Evolutionary conservation across 495 filamentous ascomycete species (phyloP).

Genomic region (Trypethelium eluteriae): DNA sequence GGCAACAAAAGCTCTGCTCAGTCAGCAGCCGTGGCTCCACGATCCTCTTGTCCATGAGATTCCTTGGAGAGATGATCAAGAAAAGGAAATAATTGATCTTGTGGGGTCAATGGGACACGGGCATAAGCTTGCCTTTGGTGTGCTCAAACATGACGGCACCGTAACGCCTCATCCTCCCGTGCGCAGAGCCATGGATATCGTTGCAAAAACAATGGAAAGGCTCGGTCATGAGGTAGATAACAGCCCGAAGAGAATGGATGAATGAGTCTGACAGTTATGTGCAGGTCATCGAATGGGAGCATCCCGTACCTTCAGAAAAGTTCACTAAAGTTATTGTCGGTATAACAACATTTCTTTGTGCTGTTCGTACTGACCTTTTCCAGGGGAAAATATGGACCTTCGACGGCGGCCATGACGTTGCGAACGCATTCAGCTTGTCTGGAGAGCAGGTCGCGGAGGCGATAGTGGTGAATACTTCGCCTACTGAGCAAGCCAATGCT

Average conservation of each 20-base stretch:
- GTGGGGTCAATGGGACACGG: conserved; percentile 33
- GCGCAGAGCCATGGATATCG: conserved; percentile 45
- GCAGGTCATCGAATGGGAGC: conserved; percentile 51
- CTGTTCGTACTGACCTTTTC: conserved; percentile 1
- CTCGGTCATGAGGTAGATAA: conserved; percentile 46
- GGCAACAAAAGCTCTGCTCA: conserved; percentile 48
- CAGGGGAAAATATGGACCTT: conserved; percentile 40
- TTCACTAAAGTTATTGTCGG: conserved; percentile 22
- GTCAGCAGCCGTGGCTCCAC: conserved; percentile 53
- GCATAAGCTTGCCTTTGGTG: conserved; percentile 44
- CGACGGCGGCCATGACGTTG: conserved; percentile 44
- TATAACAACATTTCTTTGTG: conserved; percentile 18
- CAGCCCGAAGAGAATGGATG: neutral
- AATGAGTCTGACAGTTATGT: neutral
- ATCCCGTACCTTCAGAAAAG: conserved; percentile 42
- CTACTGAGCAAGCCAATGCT: conserved; percentile 37
- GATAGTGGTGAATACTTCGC: conserved; percentile 28
- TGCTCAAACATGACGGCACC: conserved; percentile 46
- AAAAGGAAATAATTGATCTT: conserved; percentile 42
- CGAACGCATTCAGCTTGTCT: conserved; percentile 45
- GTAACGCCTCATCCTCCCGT: conserved; percentile 49
- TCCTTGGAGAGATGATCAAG: conserved; percentile 53
- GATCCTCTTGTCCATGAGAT: conserved; percentile 56
- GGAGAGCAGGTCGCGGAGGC: conserved; percentile 46
- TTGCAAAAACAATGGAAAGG: conserved; percentile 43